A percentile compares a stretch with the other conserved stretches of the same genome.
phyloP scores from a whole-genome alignment of 176 grass and related monocot species.

The Alopecurus myosuroides region DNA sequence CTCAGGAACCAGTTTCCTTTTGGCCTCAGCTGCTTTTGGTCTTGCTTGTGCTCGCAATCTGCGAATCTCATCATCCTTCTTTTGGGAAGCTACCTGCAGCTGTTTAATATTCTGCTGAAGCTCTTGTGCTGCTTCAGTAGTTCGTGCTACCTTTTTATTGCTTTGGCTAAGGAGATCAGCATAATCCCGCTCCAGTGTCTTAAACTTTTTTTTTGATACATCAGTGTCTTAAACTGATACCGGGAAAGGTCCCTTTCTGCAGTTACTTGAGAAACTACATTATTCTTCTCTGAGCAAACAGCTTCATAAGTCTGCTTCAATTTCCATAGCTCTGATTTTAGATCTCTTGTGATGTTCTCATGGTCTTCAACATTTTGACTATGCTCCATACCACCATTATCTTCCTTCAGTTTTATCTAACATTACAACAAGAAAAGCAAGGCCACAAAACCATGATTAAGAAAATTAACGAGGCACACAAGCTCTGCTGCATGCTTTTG shows the following conservation, averaged over 20 bases:
- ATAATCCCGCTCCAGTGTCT: conserved; percentile 41
- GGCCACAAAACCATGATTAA: background rate
- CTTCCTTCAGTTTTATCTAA: conserved; percentile 31
- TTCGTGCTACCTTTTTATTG: conserved; percentile 13
- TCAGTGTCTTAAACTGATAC: too few species aligned
- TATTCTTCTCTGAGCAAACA: conserved; percentile 38
- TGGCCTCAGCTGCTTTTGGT: background rate
- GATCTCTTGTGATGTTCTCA: background rate
- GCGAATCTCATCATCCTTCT: conserved; percentile 33
- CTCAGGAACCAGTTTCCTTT: conserved; percentile 11
- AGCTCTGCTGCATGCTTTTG: background rate
- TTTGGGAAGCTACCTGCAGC: conserved; percentile 6
- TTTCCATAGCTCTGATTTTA: conserved; percentile 25
- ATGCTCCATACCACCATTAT: background rate
- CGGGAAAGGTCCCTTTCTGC: conserved; percentile 38
- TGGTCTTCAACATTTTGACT: background rate
- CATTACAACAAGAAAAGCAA: background rate
- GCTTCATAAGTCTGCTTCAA: conserved; percentile 37
- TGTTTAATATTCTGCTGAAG: conserved; percentile 18
- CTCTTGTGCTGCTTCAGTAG: conserved; percentile 40
- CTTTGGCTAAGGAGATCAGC: background rate
- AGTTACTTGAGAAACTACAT: conserved; percentile 27
- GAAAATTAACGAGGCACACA: background rate
- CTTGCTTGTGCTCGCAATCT: conserved; percentile 16
- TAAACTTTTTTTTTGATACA: too few species aligned